Evolutionary conservation across 495 filamentous ascomycete genomes (phyloP).

Genomic region (Margaritispora aquatica): DNA sequence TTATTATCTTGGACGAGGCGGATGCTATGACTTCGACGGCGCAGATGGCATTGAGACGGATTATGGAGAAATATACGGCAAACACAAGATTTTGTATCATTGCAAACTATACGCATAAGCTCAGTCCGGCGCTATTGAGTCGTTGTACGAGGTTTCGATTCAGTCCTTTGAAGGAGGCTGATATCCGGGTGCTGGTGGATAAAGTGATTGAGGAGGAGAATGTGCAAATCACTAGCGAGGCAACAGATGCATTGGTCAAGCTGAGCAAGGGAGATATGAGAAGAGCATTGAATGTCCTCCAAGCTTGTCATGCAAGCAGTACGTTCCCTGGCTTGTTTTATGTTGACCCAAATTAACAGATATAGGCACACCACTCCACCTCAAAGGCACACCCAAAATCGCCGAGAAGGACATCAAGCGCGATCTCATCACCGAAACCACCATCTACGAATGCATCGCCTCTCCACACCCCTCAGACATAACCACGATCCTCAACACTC

Average conservation of each 20-base stretch:
- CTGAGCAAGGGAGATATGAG: conserved; percentile 96
- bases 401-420: conserved; percentile 52
- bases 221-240: conserved; percentile 74
- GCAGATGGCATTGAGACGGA: conserved; percentile 92
- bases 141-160: conserved; percentile 95
- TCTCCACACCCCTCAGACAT: conserved; percentile 91
- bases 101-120: conserved; percentile 98
- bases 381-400: conserved; percentile 55
- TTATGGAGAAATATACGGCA: conserved; percentile 99
- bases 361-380: conserved; percentile 59
- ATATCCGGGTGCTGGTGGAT: conserved; percentile 80
- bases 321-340: conserved; percentile 20
- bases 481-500: conserved; percentile 70
- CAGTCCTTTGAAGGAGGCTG: conserved; percentile 80
- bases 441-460: conserved; percentile 97
- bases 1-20: conserved; percentile 96
- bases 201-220: conserved; percentile 83
- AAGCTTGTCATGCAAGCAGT: conserved; percentile 94
- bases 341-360: conserved; percentile 1
- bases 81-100: conserved; percentile 99
- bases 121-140: conserved; percentile 89
- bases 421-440: conserved; percentile 80
- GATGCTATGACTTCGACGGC: conserved; percentile 97
- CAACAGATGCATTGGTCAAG: conserved; percentile 70
- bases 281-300: conserved; percentile 87